Evolutionary conservation across 2,329 filamentous ascomycete species (phyloP).

Genomic region (Colletotrichum nymphaeae): DNA sequence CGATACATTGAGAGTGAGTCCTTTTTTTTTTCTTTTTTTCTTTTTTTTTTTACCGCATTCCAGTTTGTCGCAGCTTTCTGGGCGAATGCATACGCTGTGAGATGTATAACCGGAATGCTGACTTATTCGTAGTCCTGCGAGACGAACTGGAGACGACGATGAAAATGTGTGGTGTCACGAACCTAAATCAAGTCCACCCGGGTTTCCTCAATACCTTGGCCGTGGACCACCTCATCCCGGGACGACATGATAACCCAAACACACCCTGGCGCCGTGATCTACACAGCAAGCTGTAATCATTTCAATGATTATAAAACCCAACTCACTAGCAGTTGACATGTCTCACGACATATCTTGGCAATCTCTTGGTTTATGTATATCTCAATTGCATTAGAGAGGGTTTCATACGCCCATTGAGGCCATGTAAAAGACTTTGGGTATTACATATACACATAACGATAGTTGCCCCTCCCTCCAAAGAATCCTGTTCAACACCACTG

Average conservation of each 20-base stretch:
- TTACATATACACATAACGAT: slow-evolving; percentile 20
- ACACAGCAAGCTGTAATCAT: slow-evolving; percentile 42
- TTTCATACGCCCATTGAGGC: neutral
- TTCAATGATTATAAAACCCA: neutral
- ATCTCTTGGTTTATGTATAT: neutral
- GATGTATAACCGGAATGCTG: neutral
- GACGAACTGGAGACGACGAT: slow-evolving; percentile 76
- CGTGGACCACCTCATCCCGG: slow-evolving; percentile 59
- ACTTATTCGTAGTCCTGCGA: slow-evolving; percentile 52
- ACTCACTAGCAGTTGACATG: neutral
- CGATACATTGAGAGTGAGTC: slow-evolving; percentile 64
- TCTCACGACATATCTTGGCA: neutral
- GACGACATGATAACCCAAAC: slow-evolving; percentile 56
- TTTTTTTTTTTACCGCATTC: too few species aligned
- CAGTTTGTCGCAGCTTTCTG: too few species aligned
- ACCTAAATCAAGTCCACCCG: slow-evolving; percentile 69
- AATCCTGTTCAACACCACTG: neutral
- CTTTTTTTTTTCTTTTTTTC: too few species aligned
- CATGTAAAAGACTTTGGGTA: slow-evolving; percentile 10
- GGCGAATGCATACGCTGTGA: neutral
- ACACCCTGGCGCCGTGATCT: slow-evolving; percentile 50
- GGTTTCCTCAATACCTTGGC: slow-evolving; percentile 68
- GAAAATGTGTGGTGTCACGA: slow-evolving; percentile 72
- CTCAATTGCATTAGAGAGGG: neutral
- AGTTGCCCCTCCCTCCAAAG: neutral